These are phyloP conservation scores for Polygonum maritimum DNA, from an alignment of 148 eudicot genomes.

Conservation along the genomic window DNA sequence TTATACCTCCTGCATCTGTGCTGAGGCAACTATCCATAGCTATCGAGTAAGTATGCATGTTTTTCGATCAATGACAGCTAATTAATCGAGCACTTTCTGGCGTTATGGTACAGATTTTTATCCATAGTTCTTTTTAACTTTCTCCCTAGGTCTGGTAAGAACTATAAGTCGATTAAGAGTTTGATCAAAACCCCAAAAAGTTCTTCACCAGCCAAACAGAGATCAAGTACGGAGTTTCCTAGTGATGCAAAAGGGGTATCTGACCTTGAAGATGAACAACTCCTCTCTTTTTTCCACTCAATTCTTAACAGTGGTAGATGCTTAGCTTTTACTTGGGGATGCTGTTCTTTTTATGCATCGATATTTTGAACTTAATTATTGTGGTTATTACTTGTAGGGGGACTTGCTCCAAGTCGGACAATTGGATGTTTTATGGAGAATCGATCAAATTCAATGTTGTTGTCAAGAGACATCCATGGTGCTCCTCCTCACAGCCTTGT, in stretches of 20 bases:
- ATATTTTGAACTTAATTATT: neutral
- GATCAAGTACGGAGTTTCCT: constrained; percentile 58
- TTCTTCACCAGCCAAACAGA: constrained; percentile 82
- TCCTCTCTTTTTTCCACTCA: constrained; percentile 48
- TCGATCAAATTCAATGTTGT: constrained; percentile 29
- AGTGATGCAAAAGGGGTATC: constrained; percentile 65
- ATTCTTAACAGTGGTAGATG: constrained; percentile 65
- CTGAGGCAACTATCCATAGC: constrained; percentile 71
- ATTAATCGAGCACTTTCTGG: neutral
- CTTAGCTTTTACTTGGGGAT: constrained; percentile 15
- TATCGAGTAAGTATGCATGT: constrained; percentile 50
- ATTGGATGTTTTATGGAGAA: constrained; percentile 36
- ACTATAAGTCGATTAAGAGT: constrained; percentile 55
- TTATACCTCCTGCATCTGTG: constrained; percentile 53
- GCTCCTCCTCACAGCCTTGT: constrained; percentile 74
- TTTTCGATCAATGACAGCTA: neutral
- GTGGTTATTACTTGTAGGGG: constrained; percentile 54
- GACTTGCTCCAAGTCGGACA: constrained; percentile 58
- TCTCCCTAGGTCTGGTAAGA: constrained; percentile 52
- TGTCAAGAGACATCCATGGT: constrained; percentile 84
- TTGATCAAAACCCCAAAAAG: constrained; percentile 53
- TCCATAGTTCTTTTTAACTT: neutral
- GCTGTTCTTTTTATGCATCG: neutral
- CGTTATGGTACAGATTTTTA: neutral
- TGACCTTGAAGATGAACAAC: constrained; percentile 61